Base-by-base conservation (phyloP, 805 yeast species). In the Debaryomyces maramus region DNA sequence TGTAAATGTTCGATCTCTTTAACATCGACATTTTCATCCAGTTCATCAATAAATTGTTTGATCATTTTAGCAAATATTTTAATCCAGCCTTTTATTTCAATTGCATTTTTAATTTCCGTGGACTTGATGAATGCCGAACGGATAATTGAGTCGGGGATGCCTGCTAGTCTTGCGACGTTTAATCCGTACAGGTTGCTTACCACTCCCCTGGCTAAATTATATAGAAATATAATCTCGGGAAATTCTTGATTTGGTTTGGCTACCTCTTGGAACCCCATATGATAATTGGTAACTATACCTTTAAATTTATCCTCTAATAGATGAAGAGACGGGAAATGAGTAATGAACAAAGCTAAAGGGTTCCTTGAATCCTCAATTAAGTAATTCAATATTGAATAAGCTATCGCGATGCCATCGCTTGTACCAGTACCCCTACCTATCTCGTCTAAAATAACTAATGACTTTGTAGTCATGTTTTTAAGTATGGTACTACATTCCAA, bases 131-230 rank as follows among this genome's bases (percentile, higher is more conserved):
- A 61, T 0, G 88, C 88, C 3, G 55, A 50, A 1, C 62, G 56
- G 4, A 81, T 66, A 5, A 83, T 64, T 1, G 52, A 55, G 3
- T 51, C 53, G 0, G 82, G 78, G 1, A 89, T 61, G 0, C 78
- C 78, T 0, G 96, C 93, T 41, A 88, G 53, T 43, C 78, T 74
- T 0, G 96, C 97, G 27, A 88, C 95, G 54, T 89, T 87, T 24
- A 90, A 66, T 1, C 97, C 97, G 58, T 83, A 88, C 40, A 90
- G 85, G 39, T 81, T 75, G 30, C 76, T 60, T 15, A 67, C 63
- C 7, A 65, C 70, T 1, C 75, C 75, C 13, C 43, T 36, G 5
- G 55, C 66, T 24, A 70, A 46, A 30, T 56, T 64, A 47, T 69
- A 70, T 29, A 70, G 51, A 39, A 70, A 70, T 9, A 67, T 46